Evolutionary conservation across 2,329 filamentous ascomycete genomes (phyloP).

Genomic region (Fusarium pininemorale): DNA sequence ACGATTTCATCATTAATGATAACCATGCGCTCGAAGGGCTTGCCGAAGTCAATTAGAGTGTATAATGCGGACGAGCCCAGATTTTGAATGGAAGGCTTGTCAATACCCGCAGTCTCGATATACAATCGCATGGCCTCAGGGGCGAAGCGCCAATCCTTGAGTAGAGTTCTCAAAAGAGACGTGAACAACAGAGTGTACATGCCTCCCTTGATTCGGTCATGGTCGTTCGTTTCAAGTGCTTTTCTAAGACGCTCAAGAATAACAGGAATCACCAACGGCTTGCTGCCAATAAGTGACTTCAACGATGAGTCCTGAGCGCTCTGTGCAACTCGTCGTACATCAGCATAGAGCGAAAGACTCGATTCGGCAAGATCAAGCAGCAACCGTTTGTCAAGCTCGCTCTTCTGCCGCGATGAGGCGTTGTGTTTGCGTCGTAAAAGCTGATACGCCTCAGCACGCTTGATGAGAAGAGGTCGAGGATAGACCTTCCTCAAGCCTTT

Average conservation of each 20-base stretch:
- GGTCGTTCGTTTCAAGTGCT: constrained; percentile 81
- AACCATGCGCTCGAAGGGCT: constrained; percentile 85
- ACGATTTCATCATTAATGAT: constrained; percentile 78
- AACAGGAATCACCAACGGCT: constrained; percentile 89
- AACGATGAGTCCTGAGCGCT: constrained; percentile 91
- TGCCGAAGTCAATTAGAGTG: constrained; percentile 90
- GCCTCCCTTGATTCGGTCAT: constrained; percentile 91
- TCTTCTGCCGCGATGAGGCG: constrained; percentile 85
- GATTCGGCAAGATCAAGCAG: constrained; percentile 90
- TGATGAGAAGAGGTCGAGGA: constrained; percentile 88
- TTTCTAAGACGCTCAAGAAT: constrained; percentile 81
- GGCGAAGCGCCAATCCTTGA: constrained; percentile 94
- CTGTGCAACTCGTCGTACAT: constrained; percentile 94
- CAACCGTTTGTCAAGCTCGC: constrained; percentile 85
- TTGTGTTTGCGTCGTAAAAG: constrained; percentile 95
- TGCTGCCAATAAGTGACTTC: constrained; percentile 87
- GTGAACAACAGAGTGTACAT: constrained; percentile 92
- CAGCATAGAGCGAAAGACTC: constrained; percentile 89
- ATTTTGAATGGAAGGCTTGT: constrained; percentile 94
- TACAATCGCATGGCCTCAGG: constrained; percentile 90
- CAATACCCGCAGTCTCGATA: constrained; percentile 87
- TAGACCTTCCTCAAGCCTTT: constrained; percentile 92
- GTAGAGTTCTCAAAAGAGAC: constrained; percentile 85
- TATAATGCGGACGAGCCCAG: constrained; percentile 84
- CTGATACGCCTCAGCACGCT: constrained; percentile 93